Evolutionary conservation across 345 rosid species (phyloP).

Genomic region (Leavenworthia alabamica): DNA sequence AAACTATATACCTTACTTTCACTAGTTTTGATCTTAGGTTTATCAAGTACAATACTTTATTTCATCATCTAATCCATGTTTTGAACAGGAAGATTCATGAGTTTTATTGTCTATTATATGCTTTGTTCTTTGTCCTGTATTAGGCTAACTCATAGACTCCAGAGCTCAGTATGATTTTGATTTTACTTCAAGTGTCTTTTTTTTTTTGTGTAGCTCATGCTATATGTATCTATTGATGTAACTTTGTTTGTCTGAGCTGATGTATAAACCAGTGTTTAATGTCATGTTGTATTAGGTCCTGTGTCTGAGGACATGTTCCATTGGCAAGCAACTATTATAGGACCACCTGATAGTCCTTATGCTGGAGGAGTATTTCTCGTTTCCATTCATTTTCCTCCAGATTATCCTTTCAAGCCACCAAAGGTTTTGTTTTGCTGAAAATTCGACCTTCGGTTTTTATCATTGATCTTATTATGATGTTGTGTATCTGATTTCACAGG

Average conservation of each 20-base stretch:
- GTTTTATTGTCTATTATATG: background rate
- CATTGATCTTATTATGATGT: background rate
- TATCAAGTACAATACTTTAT: background rate
- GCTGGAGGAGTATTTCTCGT: conserved; percentile 51
- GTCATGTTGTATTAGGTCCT: conserved; percentile 35
- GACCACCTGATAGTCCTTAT: conserved; percentile 47
- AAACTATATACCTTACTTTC: too few relatives aligned
- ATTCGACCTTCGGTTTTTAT: background rate
- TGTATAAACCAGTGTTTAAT: background rate
- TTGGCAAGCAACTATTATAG: conserved; percentile 54
- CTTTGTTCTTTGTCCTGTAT: background rate
- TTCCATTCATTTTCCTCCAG: conserved; percentile 46
- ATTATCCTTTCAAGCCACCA: conserved; percentile 63
- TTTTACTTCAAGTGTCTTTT: background rate
- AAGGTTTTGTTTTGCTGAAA: conserved; percentile 26
- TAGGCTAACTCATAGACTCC: background rate
- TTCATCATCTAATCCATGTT: background rate
- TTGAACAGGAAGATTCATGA: background rate
- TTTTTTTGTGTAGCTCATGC: background rate
- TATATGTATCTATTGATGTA: background rate
- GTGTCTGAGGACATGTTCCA: conserved; percentile 57
- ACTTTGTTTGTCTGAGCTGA: background rate
- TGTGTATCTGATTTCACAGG: background rate
- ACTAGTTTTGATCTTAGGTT: too few relatives aligned
- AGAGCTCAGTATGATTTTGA: background rate